A percentile compares a stretch with the other conserved stretches of the same genome.
Evolutionary conservation across 2,329 filamentous ascomycete species (phyloP).

Genomic region (Paecilomyces sp.): DNA sequence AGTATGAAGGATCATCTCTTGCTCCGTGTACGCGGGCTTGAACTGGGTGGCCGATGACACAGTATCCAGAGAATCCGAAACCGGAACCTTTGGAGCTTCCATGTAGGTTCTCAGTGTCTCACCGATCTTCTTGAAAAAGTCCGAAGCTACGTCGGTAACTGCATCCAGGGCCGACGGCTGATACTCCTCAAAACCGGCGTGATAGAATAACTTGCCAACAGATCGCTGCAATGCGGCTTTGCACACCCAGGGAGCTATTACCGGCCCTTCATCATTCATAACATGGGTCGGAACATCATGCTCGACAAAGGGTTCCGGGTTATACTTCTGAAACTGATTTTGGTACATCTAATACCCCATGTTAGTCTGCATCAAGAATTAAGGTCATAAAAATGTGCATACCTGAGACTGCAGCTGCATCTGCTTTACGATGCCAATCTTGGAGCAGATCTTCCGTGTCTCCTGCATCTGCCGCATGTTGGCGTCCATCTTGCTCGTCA

Average conservation of each 20-base stretch:
- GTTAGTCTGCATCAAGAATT: constrained; percentile 7
- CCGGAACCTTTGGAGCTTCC: constrained; percentile 70
- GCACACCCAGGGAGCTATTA: constrained; percentile 78
- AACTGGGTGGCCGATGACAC: constrained; percentile 34
- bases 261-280: constrained; percentile 76
- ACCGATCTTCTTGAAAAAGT: constrained; percentile 82
- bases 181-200: constrained; percentile 93
- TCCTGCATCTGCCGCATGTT: constrained; percentile 96
- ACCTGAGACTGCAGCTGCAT: constrained; percentile 98
- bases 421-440: constrained; percentile 96
- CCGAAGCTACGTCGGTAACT: constrained; percentile 78
- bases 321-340: constrained; percentile 97
- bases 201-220: constrained; percentile 90
- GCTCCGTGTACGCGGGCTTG: constrained; percentile 66
- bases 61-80: constrained; percentile 37
- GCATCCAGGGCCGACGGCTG: constrained; percentile 90
- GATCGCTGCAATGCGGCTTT: constrained; percentile 81
- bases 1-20: constrained; percentile 82
- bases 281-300: constrained; percentile 83
- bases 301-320: constrained; percentile 81
- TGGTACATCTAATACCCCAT: constrained; percentile 65
- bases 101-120: constrained; percentile 74
- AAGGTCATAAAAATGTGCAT: constrained; percentile 23
- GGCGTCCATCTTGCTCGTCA: constrained; percentile 74
- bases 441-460: constrained; percentile 89